phyloP scores from a whole-genome alignment of 108 stramenopile species.

The Fragilariopsis cylindrus region DNA sequence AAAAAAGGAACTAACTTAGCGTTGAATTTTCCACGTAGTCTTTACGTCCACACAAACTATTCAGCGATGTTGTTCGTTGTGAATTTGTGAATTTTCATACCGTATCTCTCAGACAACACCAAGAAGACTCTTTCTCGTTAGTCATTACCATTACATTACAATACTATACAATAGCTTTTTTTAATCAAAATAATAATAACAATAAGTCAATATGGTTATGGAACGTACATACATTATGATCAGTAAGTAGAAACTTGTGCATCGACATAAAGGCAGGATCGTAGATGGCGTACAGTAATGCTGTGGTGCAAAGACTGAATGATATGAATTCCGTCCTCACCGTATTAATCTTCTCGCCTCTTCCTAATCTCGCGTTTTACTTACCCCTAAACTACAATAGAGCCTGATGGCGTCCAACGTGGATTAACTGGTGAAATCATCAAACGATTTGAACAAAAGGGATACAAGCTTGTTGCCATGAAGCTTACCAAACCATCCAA shows the following conservation, averaged over 20 bases:
- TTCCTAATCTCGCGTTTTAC: no score
- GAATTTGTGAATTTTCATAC: not conserved
- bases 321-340: no score
- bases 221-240: slow-evolving; percentile 37
- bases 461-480: slow-evolving; percentile 97
- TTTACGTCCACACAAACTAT: slow-evolving; percentile 5
- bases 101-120: not conserved
- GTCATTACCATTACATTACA: not conserved
- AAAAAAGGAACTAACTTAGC: no score
- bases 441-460: slow-evolving; percentile 95
- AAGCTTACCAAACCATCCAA: slow-evolving; percentile 86
- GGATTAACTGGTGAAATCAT: slow-evolving; percentile 97
- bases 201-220: slow-evolving; percentile 13
- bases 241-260: slow-evolving; percentile 14
- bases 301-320: no score
- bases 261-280: no score
- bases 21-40: no score
- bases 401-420: slow-evolving; percentile 99
- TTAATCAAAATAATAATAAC: not conserved
- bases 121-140: not conserved
- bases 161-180: no score
- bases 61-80: not conserved
- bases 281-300: no score
- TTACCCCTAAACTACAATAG: not conserved
- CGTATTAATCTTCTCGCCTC: no score